A percentile compares a stretch with the other conserved stretches of the same genome.
Conservation (phyloP, 169 alveolate species). For the Plasmodium vivax region DNA sequence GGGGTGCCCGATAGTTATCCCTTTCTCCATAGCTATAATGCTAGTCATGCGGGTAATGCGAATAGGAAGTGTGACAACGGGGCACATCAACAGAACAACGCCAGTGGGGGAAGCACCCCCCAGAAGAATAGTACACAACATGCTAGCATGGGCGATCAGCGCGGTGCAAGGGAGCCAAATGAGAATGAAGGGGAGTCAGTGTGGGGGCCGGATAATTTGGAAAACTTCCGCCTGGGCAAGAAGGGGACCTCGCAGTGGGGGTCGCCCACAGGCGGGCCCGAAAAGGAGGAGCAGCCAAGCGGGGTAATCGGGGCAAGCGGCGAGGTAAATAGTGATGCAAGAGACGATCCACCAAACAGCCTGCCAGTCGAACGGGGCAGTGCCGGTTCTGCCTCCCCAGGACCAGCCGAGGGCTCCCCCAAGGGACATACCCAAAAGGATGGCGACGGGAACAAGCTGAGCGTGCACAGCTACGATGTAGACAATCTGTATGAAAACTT, state of each 20-base stretch:
- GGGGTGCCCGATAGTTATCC: neutral
- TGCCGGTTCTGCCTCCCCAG: neutral
- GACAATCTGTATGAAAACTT: neutral
- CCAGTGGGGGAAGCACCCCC: neutral
- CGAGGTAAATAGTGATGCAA: neutral
- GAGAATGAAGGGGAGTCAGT: neutral
- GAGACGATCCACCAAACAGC: neutral
- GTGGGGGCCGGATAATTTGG: neutral
- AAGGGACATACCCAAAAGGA: neutral
- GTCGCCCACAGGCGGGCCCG: neutral
- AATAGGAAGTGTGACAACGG: neutral
- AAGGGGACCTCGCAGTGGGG: neutral
- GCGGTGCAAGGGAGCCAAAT: neutral
- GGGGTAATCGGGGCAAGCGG: neutral
- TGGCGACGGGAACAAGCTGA: neutral
- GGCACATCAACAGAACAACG: neutral
- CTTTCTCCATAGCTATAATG: neutral
- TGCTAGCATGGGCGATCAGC: neutral
- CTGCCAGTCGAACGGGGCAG: neutral
- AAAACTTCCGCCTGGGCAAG: neutral
- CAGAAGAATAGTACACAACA: neutral
- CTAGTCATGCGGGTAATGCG: neutral
- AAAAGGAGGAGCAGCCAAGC: neutral
- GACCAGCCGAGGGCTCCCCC: neutral
- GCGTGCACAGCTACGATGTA: neutral